Conservation (phyloP, 1,139 yeast genomes). For the Komagataea norvegica region DNA sequence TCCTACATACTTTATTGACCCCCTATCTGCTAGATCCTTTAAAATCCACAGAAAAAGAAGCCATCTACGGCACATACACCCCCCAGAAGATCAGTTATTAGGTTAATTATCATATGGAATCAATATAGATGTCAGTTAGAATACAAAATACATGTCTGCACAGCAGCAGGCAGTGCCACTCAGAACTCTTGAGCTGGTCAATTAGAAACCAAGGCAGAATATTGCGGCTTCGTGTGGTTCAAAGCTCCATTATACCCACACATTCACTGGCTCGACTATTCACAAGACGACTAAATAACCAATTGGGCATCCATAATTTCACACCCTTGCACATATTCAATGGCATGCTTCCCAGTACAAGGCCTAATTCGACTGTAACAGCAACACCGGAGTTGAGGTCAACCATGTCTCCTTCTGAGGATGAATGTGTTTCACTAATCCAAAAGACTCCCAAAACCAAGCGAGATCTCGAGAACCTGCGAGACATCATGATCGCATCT, state of each 20-base stretch:
- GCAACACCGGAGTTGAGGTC: too few species aligned
- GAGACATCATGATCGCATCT: background rate
- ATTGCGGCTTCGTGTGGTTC: slow-evolving; percentile 8
- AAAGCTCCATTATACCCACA: slow-evolving; percentile 14
- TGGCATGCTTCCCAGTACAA: background rate
- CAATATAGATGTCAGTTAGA: slow-evolving; percentile 8
- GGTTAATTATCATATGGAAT: too few species aligned
- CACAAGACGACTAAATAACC: background rate
- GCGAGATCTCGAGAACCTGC: slow-evolving; percentile 8
- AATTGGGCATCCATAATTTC: background rate
- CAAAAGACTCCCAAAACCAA: slow-evolving; percentile 7
- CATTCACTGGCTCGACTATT: background rate
- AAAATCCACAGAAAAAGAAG: too few species aligned
- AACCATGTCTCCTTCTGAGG: background rate
- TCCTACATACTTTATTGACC: too few species aligned
- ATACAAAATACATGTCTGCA: slow-evolving; percentile 4
- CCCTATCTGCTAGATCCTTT: too few species aligned
- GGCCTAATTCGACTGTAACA: background rate
- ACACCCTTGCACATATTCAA: background rate
- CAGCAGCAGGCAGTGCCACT: slow-evolving; percentile 9
- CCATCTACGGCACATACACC: too few species aligned
- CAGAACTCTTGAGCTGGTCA: slow-evolving; percentile 18
- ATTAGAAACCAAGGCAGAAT: slow-evolving; percentile 12
- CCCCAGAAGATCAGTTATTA: too few species aligned
- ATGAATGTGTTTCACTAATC: slow-evolving; percentile 1